Percentiles rank a stretch among this genome's conserved stretches.
Conservation (phyloP, 495 filamentous ascomycete genomes). For the Aspergillus sclerotioniger region DNA sequence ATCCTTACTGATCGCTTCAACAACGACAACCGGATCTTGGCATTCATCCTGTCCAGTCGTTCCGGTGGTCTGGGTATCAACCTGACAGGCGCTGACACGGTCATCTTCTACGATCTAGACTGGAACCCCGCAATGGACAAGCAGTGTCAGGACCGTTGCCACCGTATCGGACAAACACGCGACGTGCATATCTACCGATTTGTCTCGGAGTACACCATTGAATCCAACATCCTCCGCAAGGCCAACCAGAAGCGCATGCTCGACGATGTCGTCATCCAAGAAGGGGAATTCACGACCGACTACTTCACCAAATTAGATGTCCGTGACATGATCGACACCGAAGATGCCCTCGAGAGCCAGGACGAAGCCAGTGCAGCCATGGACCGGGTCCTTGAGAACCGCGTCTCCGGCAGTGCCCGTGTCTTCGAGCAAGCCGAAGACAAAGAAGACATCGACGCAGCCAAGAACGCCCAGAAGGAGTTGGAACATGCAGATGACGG, state of each 20-base stretch:
- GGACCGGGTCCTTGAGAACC: conserved; percentile 74
- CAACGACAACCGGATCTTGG: conserved; percentile 84
- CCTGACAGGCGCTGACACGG: conserved; percentile 92
- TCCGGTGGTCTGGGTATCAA: conserved; percentile 97
- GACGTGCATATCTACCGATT: conserved; percentile 99
- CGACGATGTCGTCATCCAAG: conserved; percentile 97
- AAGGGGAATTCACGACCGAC: conserved; percentile 97
- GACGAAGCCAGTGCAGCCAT: conserved; percentile 78
- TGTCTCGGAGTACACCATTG: conserved; percentile 96
- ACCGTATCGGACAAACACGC: conserved; percentile 96
- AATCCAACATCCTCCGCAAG: conserved; percentile 96
- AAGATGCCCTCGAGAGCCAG: conserved; percentile 51
- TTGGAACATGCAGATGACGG: conserved; percentile 80
- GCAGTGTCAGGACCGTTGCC: conserved; percentile 96
- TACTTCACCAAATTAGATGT: conserved; percentile 81
- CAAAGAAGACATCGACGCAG: conserved; percentile 84
- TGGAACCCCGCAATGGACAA: conserved; percentile 99
- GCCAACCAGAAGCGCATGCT: conserved; percentile 96
- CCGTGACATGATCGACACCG: conserved; percentile 65
- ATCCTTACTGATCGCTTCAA: conserved; percentile 97
- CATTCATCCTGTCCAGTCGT: conserved; percentile 91
- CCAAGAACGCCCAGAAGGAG: conserved; percentile 83
- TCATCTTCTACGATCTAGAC: conserved; percentile 99
- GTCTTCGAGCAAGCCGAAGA: conserved; percentile 90
- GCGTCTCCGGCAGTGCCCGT: conserved; percentile 50